phyloP scores from a whole-genome alignment of 1,284 basidiomycete genomes.

The Agroathelia rolfsii region DNA sequence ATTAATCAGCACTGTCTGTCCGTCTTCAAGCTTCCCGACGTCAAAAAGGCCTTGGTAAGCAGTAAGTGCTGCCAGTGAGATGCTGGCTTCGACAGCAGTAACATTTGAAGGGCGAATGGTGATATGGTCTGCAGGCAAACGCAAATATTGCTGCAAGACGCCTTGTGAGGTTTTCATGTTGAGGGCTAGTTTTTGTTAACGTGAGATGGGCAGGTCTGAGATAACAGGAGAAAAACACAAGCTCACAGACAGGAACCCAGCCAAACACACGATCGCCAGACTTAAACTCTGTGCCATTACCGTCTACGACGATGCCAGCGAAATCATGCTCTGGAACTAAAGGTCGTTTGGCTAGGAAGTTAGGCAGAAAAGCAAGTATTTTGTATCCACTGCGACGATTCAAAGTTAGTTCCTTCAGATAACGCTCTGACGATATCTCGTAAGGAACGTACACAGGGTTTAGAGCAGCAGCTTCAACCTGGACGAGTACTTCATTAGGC shows the following conservation, averaged over 20 bases:
- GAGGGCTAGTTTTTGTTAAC: conserved; percentile 15
- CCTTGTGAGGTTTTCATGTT: conserved; percentile 31
- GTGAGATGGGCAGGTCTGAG: conserved; percentile 4
- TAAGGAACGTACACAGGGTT: conserved; percentile 51
- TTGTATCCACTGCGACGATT: conserved; percentile 38
- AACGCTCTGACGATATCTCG: conserved; percentile 10
- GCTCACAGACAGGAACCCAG: conserved; percentile 29
- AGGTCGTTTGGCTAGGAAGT: conserved; percentile 37
- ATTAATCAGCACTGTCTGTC: conserved; percentile 50
- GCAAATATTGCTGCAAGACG: conserved; percentile 42
- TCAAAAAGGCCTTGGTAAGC: conserved; percentile 43
- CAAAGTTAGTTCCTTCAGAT: conserved; percentile 1
- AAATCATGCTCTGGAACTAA: conserved; percentile 51
- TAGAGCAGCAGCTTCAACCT: conserved; percentile 52
- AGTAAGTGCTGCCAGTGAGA: conserved; percentile 45
- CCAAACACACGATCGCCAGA: conserved; percentile 56
- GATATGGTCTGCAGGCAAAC: conserved; percentile 31
- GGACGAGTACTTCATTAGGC: conserved; percentile 45
- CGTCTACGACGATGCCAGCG: conserved; percentile 47
- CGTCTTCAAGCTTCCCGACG: conserved; percentile 29
- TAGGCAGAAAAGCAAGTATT: conserved; percentile 40
- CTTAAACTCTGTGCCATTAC: conserved; percentile 39
- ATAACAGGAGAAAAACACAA: background rate
- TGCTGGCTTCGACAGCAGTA: conserved; percentile 40
- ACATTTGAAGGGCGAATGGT: conserved; percentile 37